These are phyloP conservation scores for Eucalyptus caleyi DNA, from an alignment of 345 rosid genomes.

Conservation along the genomic window DNA sequence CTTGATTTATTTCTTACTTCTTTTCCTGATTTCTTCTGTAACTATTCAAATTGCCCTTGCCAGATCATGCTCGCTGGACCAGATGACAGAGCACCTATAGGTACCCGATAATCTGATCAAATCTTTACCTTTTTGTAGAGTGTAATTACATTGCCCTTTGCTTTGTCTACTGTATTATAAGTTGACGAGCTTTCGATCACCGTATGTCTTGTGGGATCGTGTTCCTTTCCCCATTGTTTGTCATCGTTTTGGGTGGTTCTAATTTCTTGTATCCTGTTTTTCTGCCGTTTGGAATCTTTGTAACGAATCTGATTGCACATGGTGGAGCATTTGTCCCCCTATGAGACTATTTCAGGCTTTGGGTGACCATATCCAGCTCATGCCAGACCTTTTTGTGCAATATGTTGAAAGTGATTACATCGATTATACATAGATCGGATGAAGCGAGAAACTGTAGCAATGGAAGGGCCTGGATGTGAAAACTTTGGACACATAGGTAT, in stretches of 20 bases:
- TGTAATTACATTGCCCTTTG: not conserved
- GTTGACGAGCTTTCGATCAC: not conserved
- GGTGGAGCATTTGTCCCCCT: not conserved
- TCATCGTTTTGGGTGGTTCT: not conserved
- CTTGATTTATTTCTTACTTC: not conserved
- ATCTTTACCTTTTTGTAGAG: not conserved
- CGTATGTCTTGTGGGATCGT: not conserved
- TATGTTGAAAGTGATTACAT: not conserved
- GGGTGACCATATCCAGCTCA: not conserved
- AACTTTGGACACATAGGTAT: not conserved
- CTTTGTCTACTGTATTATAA: not conserved
- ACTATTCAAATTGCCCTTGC: not conserved
- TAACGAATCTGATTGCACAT: not conserved
- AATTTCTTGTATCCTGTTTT: not conserved
- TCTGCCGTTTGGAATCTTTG: not conserved
- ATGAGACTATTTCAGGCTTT: not conserved
- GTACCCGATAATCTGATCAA: not conserved
- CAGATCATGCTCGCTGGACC: slow-evolving; percentile 63
- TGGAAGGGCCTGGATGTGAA: not conserved
- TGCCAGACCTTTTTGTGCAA: not conserved
- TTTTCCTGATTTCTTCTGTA: not conserved
- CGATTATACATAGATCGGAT: not conserved
- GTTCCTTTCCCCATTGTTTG: not conserved
- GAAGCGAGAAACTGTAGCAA: not conserved
- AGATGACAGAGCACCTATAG: slow-evolving; percentile 36